Base-by-base conservation (phyloP, 441 rosid species). In the Populus hybrid region DNA sequence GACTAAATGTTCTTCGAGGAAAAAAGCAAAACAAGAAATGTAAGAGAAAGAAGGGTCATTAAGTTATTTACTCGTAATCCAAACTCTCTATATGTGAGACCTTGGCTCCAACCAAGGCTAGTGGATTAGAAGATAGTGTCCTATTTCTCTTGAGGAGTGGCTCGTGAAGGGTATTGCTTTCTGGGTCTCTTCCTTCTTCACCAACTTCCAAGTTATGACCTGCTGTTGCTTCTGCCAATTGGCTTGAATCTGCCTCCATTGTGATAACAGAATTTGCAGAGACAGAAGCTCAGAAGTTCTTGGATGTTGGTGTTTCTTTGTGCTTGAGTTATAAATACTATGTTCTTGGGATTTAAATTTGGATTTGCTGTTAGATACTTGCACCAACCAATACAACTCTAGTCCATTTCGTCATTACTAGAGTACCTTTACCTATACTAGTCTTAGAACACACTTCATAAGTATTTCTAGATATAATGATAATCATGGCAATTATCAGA, bases 81-180 rank as follows among this genome's bases (percentile, higher is more conserved):
- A 93, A 86, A 89, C 98, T 95, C 82, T 95, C 98, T 8, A 93
- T 89, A 67, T 89, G 86, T 21, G 98, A 91, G 68, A 93, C 97
- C 82, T 93, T 93, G 72, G 93, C 87, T 77, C 99, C 98, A 59
- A 93, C 93, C 76, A 91, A 77, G 84, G 99, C 99, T 3, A 91
- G 84, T 40, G 94, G 97, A 40, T 53, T 91, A 12, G 97, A 89
- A 76, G 98, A 93, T 26, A 92, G 85, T 4, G 96, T 89, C 79
- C 89, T 86, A 79, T 79, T 82, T 81, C 94, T 87, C 81, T 92
- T 93, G 83, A 92, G 91, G 66, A 93, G 94, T 72, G 98, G 95
- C 76, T 89, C 89, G n/a, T 80, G 84, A 20, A 88, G 75, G 18
- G 90, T 66, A 74, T 87, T 89, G 88, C 83, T 91, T 82, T 89